Evolutionary conservation across 495 filamentous ascomycete genomes (phyloP), one percentile per base, ranked within the genome.

Genomic region (Pyronema domesticum): DNA sequence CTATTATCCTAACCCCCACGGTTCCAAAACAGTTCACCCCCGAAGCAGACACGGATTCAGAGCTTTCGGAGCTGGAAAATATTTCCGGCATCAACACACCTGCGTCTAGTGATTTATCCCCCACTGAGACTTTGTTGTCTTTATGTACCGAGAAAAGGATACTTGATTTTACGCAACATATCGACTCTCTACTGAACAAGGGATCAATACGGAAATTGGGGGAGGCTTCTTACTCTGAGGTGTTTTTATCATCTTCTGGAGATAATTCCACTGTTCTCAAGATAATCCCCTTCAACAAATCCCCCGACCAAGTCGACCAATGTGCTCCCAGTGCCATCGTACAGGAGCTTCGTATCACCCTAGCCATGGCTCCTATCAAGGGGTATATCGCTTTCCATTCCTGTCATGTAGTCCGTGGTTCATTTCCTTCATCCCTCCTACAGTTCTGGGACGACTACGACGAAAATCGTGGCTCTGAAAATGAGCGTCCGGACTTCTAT

Each of bases 221-320:
- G 3, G 63, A 65, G 54, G 63, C 63, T 18, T 65, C 63, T 19
- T 66, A 66, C 49, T 60, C 56, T 6, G 63, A 66, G 45, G 63
- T 66, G 7, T 66, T 58, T 55, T 43, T 65, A n/a, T 59, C 57
- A 33, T 30, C 51, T 23, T 44, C 47, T 3, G 33, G 54, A 13
- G 37, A 40, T 17, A 23, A 37, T 11, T 33, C 57, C 14, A 66
- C 57, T 3, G 63, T 66, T 23, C 53, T 65, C 14, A 66, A 66
- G 42, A 60, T 66, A 39, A 66, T 66, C 40, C 63, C 63, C 14
- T 66, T 66, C 53, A 62, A 55, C 9, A 55, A 52, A 6, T 30
- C 23, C 5, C 23, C 23, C 23, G 62, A 54, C 14, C 46, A 55
- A 3, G 7, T 15, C 13, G 59, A 60, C 15, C 63, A 66, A 51